Base-by-base conservation (phyloP, 805 yeast genomes). In the Metschnikowia aberdeeniae region DNA sequence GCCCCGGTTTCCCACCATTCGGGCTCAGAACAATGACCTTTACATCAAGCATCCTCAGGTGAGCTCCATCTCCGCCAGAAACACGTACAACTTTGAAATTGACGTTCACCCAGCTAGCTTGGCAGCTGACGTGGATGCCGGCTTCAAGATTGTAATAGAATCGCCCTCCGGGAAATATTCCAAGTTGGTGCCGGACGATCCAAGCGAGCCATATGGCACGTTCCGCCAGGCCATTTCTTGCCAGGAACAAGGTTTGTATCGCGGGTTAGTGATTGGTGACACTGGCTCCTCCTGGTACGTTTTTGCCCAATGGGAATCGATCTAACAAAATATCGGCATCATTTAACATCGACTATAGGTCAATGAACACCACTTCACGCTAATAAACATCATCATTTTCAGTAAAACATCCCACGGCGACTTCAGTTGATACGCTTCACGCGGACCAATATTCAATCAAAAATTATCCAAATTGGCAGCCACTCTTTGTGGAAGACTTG, bases 1-100 rank as follows among this genome's bases (percentile, higher is more conserved):
- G 13, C 79, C 80, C 14, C 68, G 88, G 43, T 82, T 77, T 53
- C 89, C 93, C 1, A 80, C 92, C 0, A 82, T 85, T 13, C 81
- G 77, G 48, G 76, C 84, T 26, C 81, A 78, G 57, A 73, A 74
- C 36, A 80, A 82, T 49, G 99, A 92, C 61, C 63, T 89, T 39
- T 93, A 92, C 63, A 77, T 93, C 46, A 75, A 80, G 44, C 88
- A 85, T 52, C 99, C 99, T 1, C 98, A 92, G 62, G 78, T 83
- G 50, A 77, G 76, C 53, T 72, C 76, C 46, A 64, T 93, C 39
- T 66, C 75, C 7, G 67, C 66, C 14, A 79, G 79, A 17, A 80
- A 78, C 45, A 74, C 80, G 6, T 87, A 87, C 57, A 76, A 70
- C 40, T 90, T 92, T 60, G 77, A 73, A 46, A 63, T 88, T 29